Percentiles rank a stretch among this genome's conserved stretches.
Evolutionary conservation across 495 filamentous ascomycete genomes (phyloP).

Genomic region (Lasiosphaeria ovina): DNA sequence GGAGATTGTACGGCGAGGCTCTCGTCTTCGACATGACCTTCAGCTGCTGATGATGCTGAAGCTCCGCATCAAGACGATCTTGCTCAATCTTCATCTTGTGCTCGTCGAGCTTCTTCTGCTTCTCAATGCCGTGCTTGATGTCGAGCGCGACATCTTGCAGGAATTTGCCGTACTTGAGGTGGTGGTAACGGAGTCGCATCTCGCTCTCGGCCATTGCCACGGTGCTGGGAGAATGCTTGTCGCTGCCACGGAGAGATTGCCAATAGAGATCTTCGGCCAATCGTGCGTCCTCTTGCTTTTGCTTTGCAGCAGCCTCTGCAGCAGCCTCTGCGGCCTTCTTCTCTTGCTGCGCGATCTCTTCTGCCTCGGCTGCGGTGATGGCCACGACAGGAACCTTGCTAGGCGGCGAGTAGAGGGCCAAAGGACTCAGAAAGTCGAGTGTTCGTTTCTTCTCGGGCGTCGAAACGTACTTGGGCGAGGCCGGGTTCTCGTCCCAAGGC

Average conservation of each 20-base stretch:
- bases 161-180: too few species aligned
- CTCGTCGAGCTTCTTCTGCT: too few species aligned
- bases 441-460: conserved; percentile 26
- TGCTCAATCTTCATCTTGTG: too few species aligned
- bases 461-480: conserved; percentile 22
- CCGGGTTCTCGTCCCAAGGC: conserved; percentile 9
- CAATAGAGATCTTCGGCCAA: conserved; percentile 21
- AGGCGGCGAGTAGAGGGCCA: conserved; percentile 21
- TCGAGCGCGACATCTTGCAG: too few species aligned
- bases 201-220: conserved; percentile 17
- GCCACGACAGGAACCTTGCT: conserved; percentile 20
- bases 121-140: too few species aligned
- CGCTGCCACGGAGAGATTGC: conserved; percentile 3
- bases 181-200: neutral
- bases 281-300: conserved; percentile 21
- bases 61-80: too few species aligned
- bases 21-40: too few species aligned
- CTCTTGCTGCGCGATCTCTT: neutral
- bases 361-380: conserved; percentile 13
- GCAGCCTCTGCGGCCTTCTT: neutral
- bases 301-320: neutral
- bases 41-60: too few species aligned
- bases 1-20: too few species aligned
- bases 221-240: conserved; percentile 16
- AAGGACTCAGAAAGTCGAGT: conserved; percentile 26